Evolutionary conservation across 2,329 filamentous ascomycete species (phyloP), one percentile per base, ranked within the genome.

Genomic region (Penicillium sumatraense): DNA sequence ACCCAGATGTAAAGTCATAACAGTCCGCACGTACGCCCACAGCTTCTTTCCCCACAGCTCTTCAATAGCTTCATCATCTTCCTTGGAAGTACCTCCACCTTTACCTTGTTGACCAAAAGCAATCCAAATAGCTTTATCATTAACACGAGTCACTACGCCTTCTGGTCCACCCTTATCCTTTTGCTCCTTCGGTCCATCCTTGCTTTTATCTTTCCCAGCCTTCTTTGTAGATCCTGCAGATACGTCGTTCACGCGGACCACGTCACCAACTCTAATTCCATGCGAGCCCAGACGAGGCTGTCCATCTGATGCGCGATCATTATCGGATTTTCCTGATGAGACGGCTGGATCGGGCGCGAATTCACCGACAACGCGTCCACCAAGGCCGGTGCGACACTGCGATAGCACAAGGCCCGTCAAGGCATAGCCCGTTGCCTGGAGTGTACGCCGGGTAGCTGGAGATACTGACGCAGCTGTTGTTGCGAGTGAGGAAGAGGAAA

Each of bases 281-380:
- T 80, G 77, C 26, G 76, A 70, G 1, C 72, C 75, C n/a, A 80
- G 59, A 20, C 69, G 40, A 75, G 62, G 59, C 67, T 57, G 78
- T 70, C 18, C 74, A 49, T 82, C 79, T 0, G 68, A 60, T 2
- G 51, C 49, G 2, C 56, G 58, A 52, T 83, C 74, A 5, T 64
- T 57, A 10, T 49, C 56, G 11, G 31, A 61, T 65, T 4, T 57
- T 2, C 45, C 42, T 1, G 83, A 81, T 1, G 83, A 81, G 2
- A 88, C 83, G 0, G 91, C 89, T n/a, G 84, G 76, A 67, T 97
- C 93, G 1, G 77, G 73, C 1, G 78, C 79, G 5, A 99, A 85
- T 72, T 97, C 93, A 3, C 97, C 78, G 1, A 99, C 89, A 0
- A 90, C 91, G 61, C 91, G 90, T n/a, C 95, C 95, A 14, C 93